Evolutionary conservation across 345 rosid species (phyloP), one percentile per base, ranked within the genome.

Genomic region (Acer campestre): DNA sequence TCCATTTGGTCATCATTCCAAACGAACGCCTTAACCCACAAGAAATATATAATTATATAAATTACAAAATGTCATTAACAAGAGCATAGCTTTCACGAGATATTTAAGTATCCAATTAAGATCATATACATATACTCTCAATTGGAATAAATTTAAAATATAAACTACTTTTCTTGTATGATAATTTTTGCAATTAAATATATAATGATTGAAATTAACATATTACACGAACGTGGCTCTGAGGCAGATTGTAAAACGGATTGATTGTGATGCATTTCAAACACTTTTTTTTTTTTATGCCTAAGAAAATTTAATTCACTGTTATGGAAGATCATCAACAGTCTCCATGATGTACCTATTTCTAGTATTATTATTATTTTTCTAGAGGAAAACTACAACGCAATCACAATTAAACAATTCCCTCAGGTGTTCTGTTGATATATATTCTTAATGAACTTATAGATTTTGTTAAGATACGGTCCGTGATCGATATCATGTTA

Each of bases 181-280:
- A 75, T 16, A 70, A 61, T 74, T 35, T 71, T 75, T 74, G 77
- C 35, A 59, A 75, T 68, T 77, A 78, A 61, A 78, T 46, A 64
- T 67, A 46, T 58, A 55, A 59, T 40, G 71, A 72, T 68, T 51
- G 82, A 73, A 73, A 66, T 70, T 12, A 62, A 64, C 70, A 69
- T 66, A 61, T 61, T 56, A 20, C 51, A 29, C 55, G 64, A 59
- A 66, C 73, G 63, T 75, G 76, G 75, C 46, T 31, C 16, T 7
- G 7, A 67, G 73, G 53, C 77, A 72, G 35, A 75, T 42, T 29
- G 14, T 35, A 73, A 68, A 77, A 77, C 76, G 62, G 74, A 68
- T 38, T 70, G 82, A 76, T 67, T 38, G 68, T 59, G 77, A 76
- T 72, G 42, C 42, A 22, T 77, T 63, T 59, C 35, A 29, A 23